Conservation (phyloP, 306 rosid species). For the Cucurbita pepo region DNA sequence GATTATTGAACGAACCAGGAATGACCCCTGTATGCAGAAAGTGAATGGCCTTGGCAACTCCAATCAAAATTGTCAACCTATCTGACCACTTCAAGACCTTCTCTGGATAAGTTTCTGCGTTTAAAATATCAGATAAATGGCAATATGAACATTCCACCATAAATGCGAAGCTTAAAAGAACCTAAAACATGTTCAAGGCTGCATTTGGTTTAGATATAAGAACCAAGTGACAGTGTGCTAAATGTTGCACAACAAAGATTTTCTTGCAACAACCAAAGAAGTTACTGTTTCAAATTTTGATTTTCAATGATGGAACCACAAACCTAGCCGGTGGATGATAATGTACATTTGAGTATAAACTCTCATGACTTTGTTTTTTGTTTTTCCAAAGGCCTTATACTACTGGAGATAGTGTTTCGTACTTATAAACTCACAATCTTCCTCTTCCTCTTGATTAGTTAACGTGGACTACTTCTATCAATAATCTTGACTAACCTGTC, state of each 20-base stretch:
- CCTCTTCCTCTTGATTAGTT: too few species aligned
- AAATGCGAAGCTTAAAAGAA: neutral
- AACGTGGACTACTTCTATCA: too few species aligned
- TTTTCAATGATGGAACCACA: neutral
- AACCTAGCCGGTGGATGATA: too few species aligned
- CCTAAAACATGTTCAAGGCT: neutral
- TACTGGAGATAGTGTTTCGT: too few species aligned
- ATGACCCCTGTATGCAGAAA: conserved; percentile 68
- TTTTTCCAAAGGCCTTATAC: too few species aligned
- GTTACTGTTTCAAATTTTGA: neutral
- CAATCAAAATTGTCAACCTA: conserved; percentile 59
- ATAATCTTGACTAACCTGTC: conserved; percentile 29
- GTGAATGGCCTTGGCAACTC: conserved; percentile 82
- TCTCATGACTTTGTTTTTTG: too few species aligned
- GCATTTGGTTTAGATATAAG: neutral
- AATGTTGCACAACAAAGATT: neutral
- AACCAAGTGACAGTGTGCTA: neutral
- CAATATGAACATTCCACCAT: neutral
- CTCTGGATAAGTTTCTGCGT: conserved; percentile 13
- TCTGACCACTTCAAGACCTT: conserved; percentile 72
- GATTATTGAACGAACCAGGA: conserved; percentile 62
- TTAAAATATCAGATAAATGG: neutral
- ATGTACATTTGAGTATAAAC: too few species aligned
- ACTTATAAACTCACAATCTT: too few species aligned
- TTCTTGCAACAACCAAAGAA: neutral